A percentile compares a stretch with the other conserved stretches of the same genome.
Evolutionary conservation across 164 flowering plant species (phyloP).

Genomic region (Berberis thunbergii): DNA sequence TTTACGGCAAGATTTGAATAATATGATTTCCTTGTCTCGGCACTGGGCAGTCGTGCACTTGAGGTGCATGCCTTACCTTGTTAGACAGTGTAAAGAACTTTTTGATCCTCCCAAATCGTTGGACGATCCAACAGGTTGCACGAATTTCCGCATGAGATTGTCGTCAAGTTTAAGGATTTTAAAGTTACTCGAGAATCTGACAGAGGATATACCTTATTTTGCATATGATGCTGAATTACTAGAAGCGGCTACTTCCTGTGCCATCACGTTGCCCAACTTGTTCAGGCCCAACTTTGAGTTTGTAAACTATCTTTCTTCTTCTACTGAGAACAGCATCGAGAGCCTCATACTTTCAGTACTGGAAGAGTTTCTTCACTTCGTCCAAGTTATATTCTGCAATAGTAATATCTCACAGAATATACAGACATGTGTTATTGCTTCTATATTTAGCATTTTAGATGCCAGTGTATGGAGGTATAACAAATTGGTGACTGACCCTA

Average conservation of each 20-base stretch:
- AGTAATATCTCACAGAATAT: slow-evolving; percentile 48
- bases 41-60: slow-evolving; percentile 72
- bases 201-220: slow-evolving; percentile 38
- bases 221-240: slow-evolving; percentile 47
- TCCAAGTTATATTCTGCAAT: slow-evolving; percentile 44
- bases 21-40: slow-evolving; percentile 37
- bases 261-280: slow-evolving; percentile 50
- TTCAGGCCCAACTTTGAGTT: slow-evolving; percentile 53
- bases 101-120: slow-evolving; percentile 25
- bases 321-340: slow-evolving; percentile 55
- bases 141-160: slow-evolving; percentile 33
- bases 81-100: slow-evolving; percentile 40
- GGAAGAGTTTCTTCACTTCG: slow-evolving; percentile 77
- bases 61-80: slow-evolving; percentile 49
- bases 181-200: slow-evolving; percentile 53
- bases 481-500: slow-evolving; percentile 29
- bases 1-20: slow-evolving; percentile 29
- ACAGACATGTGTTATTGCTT: slow-evolving; percentile 65
- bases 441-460: slow-evolving; percentile 49
- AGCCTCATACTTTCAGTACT: slow-evolving; percentile 37
- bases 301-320: slow-evolving; percentile 27
- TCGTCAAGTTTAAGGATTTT: slow-evolving; percentile 48
- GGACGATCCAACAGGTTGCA: slow-evolving; percentile 39
- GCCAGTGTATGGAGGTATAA: slow-evolving; percentile 51
- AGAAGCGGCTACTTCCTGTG: slow-evolving; percentile 47